phyloP scores from a whole-genome alignment of 2,329 filamentous ascomycete species.

The Chaetomium olivaceum region DNA sequence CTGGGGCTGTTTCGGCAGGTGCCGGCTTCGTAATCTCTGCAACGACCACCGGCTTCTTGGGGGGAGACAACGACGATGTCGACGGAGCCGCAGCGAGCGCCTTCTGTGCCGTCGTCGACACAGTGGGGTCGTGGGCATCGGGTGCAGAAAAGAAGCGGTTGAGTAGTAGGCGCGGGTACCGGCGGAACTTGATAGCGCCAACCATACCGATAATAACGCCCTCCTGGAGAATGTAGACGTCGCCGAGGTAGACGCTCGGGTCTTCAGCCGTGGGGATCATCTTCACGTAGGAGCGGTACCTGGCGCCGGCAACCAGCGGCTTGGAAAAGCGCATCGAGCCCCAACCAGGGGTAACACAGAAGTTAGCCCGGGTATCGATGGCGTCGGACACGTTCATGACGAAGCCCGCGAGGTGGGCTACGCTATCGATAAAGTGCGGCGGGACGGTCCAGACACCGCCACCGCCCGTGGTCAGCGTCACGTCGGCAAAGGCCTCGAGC shows the following conservation, averaged over 20 bases:
- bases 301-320: conserved; percentile 36
- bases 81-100: neutral
- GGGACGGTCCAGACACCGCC: conserved; percentile 43
- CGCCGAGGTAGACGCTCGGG: conserved; percentile 36
- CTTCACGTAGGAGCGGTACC: conserved; percentile 42
- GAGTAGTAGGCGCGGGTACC: conserved; percentile 41
- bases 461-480: conserved; percentile 33
- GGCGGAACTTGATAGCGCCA: conserved; percentile 41
- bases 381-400: conserved; percentile 43
- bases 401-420: conserved; percentile 44
- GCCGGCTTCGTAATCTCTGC: too few relatives aligned
- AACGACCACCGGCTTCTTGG: too few relatives aligned
- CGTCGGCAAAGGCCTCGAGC: conserved; percentile 38
- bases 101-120: too few relatives aligned
- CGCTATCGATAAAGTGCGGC: conserved; percentile 44
- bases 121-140: conserved; percentile 27
- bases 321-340: conserved; percentile 38
- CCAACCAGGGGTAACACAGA: conserved; percentile 45
- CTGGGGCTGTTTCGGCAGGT: too few relatives aligned
- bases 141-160: conserved; percentile 44
- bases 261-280: conserved; percentile 41
- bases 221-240: conserved; percentile 42
- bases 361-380: conserved; percentile 37
- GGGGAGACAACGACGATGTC: neutral
- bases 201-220: conserved; percentile 39